Evolutionary conservation across 2,329 filamentous ascomycete genomes (phyloP).

Genomic region (Eutypa lata): DNA sequence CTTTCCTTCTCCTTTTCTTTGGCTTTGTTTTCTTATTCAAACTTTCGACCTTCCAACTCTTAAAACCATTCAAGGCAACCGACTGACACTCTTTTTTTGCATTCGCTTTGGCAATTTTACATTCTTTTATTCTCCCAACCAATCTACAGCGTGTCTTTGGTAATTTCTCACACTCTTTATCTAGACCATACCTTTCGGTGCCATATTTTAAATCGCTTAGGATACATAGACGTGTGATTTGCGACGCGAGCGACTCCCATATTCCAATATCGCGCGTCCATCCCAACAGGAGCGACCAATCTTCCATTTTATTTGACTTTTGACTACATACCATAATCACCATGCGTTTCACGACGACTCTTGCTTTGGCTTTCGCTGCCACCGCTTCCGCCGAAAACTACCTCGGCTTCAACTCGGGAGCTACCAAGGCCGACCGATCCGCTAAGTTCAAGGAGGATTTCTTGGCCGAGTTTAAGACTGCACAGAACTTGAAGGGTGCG

Average conservation of each 20-base stretch:
- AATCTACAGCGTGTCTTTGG: too few species aligned
- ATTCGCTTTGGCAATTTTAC: not conserved
- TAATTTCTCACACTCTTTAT: too few species aligned
- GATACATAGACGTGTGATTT: too few species aligned
- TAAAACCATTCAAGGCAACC: not conserved
- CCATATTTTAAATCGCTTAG: too few species aligned
- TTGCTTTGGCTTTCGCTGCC: conserved; percentile 8
- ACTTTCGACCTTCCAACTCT: too few species aligned
- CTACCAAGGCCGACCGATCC: conserved; percentile 30
- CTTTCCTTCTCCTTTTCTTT: not conserved
- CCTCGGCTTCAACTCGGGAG: conserved; percentile 30
- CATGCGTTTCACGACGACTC: conserved; percentile 6
- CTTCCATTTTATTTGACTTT: too few species aligned
- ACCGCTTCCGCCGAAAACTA: conserved; percentile 19
- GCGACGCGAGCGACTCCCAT: too few species aligned
- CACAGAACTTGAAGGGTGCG: conserved; percentile 25
- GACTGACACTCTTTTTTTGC: not conserved
- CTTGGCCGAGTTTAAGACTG: conserved; percentile 29
- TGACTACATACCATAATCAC: not conserved
- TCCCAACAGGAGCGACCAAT: too few species aligned
- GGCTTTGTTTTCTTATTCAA: not conserved
- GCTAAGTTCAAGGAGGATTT: conserved; percentile 28
- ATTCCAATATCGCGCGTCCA: too few species aligned
- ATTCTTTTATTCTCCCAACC: too few species aligned
- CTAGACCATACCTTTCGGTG: too few species aligned